A percentile compares a stretch with the other conserved stretches of the same genome.
Evolutionary conservation across 306 rosid genomes (phyloP).

Genomic region (Cucumis hystrix): DNA sequence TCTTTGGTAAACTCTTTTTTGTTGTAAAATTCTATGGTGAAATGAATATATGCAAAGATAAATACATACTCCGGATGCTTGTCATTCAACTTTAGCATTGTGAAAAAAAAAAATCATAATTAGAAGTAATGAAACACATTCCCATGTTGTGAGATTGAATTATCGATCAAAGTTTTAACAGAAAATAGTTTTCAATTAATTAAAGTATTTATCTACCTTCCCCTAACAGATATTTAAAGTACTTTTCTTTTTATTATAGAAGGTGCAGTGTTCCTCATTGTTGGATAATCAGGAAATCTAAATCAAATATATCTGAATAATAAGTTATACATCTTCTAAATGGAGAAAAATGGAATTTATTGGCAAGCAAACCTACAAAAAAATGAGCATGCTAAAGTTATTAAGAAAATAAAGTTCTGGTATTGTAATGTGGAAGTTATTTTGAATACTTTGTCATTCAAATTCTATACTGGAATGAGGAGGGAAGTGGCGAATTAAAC

Average conservation of each 20-base stretch:
- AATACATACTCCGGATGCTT: neutral
- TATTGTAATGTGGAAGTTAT: neutral
- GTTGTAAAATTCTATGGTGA: neutral
- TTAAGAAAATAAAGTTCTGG: neutral
- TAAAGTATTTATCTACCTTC: neutral
- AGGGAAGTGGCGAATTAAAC: neutral
- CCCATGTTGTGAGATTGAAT: neutral
- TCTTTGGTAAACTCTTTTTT: constrained; percentile 39
- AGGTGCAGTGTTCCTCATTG: neutral
- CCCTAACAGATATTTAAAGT: neutral
- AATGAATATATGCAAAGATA: neutral
- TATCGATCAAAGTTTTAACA: neutral
- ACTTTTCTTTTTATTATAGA: neutral
- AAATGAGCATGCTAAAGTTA: neutral
- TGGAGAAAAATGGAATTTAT: neutral
- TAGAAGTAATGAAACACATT: neutral
- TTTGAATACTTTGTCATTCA: neutral
- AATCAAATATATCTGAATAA: neutral
- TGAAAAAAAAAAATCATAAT: neutral
- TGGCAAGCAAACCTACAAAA: neutral
- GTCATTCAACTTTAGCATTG: neutral
- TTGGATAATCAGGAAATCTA: neutral
- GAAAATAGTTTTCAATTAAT: neutral
- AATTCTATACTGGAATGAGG: neutral
- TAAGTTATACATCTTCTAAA: neutral